Evolutionary conservation across 2,329 filamentous ascomycete genomes (phyloP), one percentile per base, ranked within the genome.

Genomic region (Pseudogymnoascus pannorum): DNA sequence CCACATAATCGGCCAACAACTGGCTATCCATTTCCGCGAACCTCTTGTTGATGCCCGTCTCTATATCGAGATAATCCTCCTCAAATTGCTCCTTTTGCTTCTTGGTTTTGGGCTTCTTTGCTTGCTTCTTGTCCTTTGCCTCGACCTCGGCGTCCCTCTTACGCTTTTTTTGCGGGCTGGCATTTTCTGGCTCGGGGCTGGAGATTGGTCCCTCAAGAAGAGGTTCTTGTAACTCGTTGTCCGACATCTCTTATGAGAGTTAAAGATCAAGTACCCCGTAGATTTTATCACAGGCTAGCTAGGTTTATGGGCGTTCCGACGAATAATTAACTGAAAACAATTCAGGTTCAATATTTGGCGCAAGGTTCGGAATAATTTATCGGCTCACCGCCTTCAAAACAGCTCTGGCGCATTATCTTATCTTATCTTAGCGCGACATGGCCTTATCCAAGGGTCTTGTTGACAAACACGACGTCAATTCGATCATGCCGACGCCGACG

Each of bases 1-100:
- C 89, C 64, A 97, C 79, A 72, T 96, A 87, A 72, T 97, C 93
- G 1, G 92, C 90, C 54, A 97, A 77, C 42, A 97, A 79, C 66
- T 87, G 84, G 63, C 85, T 87, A 73, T 96, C 91, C 87, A 97
- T 92, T 64, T 85, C 84, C 48, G 86, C 84, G 72, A 97, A 89
- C 3, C 89, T 84, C 66, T 84, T 85, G 75, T 97, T 96, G 66
- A 97, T 78, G 5, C 88, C 87, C 33, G 87, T 83, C 68, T 91
- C 85, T 44, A 85, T 80, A 71, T 91, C 86, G 62, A 87, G 73
- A 26, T 81, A 75, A 22, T 77, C 79, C 57, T 87, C 83, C 42
- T 84, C 79, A 42, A 77, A 67, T 63, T 81, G 77, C 60, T 76
- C 75, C 70, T 82, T 78, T 69, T 78, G 78, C 64, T 78, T 79